Evolutionary conservation across 768 basidiomycete genomes (phyloP).

Genomic region (Leucocoprinus sp.): DNA sequence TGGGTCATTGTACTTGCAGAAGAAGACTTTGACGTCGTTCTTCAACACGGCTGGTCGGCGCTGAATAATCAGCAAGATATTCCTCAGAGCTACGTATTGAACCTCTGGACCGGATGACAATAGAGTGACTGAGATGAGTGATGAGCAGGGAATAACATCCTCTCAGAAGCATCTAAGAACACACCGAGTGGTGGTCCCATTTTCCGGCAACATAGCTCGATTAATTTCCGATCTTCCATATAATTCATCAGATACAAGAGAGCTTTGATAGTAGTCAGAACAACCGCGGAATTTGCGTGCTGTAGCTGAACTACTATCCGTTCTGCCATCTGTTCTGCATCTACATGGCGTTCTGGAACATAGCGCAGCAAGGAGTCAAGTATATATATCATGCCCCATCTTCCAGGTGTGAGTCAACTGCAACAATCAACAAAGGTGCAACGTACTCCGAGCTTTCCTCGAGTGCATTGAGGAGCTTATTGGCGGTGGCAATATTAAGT

Average conservation of each 20-base stretch:
- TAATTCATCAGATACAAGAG: conserved; percentile 98
- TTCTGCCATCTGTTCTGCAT: conserved; percentile 94
- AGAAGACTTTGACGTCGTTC: conserved; percentile 98
- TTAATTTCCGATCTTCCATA: conserved; percentile 82
- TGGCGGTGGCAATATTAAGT: conserved; percentile 79
- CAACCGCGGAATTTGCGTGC: conserved; percentile 99
- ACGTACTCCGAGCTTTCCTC: conserved; percentile 96
- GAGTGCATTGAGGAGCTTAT: conserved; percentile 84
- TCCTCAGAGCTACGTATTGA: conserved; percentile 94
- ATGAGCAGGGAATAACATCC: conserved; percentile 3
- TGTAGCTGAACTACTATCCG: conserved; percentile 89
- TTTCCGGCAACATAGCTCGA: conserved; percentile 90
- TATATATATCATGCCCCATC: conserved; percentile 99
- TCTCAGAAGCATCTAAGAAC: conserved; percentile 7
- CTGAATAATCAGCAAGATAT: conserved; percentile 96
- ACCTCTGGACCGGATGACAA: conserved; percentile 97
- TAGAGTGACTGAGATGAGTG: conserved; percentile 62
- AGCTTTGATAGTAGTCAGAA: conserved; percentile 95
- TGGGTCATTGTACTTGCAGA: conserved; percentile 99
- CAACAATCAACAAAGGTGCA: neutral
- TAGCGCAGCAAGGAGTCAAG: conserved; percentile 89
- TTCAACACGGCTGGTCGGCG: conserved; percentile 84
- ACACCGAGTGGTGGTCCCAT: conserved; percentile 96
- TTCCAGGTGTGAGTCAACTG: conserved; percentile 25
- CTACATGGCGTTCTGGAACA: conserved; percentile 80